A percentile compares a stretch with the other conserved stretches of the same genome.
Conservation (phyloP, 345 rosid genomes). For the Camelina sativa region DNA sequence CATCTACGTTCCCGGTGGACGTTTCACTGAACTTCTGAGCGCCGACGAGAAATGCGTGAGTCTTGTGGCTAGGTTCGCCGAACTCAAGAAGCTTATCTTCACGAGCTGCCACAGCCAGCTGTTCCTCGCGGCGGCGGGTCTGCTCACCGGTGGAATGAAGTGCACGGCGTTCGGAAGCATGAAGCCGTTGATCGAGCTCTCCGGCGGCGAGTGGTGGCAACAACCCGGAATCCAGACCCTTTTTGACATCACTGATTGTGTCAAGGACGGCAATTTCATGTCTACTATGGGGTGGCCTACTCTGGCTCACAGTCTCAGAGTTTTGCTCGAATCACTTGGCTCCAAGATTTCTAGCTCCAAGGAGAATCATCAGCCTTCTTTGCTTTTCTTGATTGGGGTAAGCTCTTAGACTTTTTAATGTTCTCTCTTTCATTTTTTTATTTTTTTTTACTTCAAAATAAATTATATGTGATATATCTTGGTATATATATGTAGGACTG, state of each 20-base stretch:
- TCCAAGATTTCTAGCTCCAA: conserved; percentile 37
- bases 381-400: conserved; percentile 58
- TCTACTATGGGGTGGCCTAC: conserved; percentile 63
- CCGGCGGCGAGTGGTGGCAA: conserved; percentile 62
- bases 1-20: conserved; percentile 56
- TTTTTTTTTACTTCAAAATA: too few species aligned
- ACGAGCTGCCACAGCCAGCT: conserved; percentile 63
- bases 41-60: conserved; percentile 47
- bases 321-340: conserved; percentile 54
- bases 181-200: conserved; percentile 56
- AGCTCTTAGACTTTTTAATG: conserved; percentile 1
- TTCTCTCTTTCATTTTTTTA: too few species aligned
- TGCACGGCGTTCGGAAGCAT: conserved; percentile 60
- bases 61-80: conserved; percentile 46
- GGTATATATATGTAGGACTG: conserved; percentile 47
- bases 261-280: conserved; percentile 49
- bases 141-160: conserved; percentile 49
- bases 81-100: conserved; percentile 49
- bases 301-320: conserved; percentile 46
- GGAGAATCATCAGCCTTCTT: conserved; percentile 32
- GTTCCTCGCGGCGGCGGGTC: conserved; percentile 53
- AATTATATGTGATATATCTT: not conserved
- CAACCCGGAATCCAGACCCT: conserved; percentile 41
- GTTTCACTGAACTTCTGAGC: conserved; percentile 53
- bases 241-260: conserved; percentile 50